A percentile compares a stretch with the other conserved stretches of the same genome.
phyloP scores from a whole-genome alignment of 371 early-diverging fungal genomes.

The Haplosporangium sp. region DNA sequence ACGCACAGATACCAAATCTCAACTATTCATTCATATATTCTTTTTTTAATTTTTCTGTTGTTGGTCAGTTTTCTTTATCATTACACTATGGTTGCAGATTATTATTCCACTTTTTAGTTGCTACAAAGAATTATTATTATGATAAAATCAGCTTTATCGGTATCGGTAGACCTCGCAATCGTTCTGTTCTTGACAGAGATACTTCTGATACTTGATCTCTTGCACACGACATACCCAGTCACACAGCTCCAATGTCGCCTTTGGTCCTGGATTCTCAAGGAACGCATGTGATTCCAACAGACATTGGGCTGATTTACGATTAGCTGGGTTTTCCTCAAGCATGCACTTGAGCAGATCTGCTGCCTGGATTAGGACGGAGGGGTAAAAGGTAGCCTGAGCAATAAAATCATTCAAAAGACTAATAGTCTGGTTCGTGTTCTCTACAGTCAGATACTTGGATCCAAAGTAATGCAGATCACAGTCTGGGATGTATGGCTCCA shows the following conservation, averaged over 20 bases:
- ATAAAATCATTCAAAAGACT: slow-evolving; percentile 57
- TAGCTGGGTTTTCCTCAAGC: slow-evolving; percentile 40
- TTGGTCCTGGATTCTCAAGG: slow-evolving; percentile 5
- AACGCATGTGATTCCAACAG: slow-evolving; percentile 43
- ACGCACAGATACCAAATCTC: too few species aligned
- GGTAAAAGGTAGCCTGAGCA: slow-evolving; percentile 27
- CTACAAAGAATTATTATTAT: too few species aligned
- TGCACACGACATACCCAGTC: slow-evolving; percentile 52
- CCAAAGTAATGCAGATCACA: slow-evolving; percentile 68
- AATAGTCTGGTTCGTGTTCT: slow-evolving; percentile 65
- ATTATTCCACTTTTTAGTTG: too few species aligned
- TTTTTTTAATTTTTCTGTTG: too few species aligned
- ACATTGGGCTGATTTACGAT: slow-evolving; percentile 40
- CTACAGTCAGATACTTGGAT: slow-evolving; percentile 63
- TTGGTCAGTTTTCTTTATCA: too few species aligned
- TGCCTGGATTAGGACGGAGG: slow-evolving; percentile 35
- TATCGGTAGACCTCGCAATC: slow-evolving; percentile 49
- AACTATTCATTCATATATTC: too few species aligned
- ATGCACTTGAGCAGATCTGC: slow-evolving; percentile 48
- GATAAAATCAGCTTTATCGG: slow-evolving; percentile 12
- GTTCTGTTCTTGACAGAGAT: slow-evolving; percentile 32
- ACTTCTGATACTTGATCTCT: slow-evolving; percentile 56
- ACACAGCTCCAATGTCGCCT: slow-evolving; percentile 34
- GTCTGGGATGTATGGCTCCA: slow-evolving; percentile 68
- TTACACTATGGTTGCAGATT: too few species aligned